Conservation (phyloP, 768 basidiomycete genomes). For the Cyathus striatus region DNA sequence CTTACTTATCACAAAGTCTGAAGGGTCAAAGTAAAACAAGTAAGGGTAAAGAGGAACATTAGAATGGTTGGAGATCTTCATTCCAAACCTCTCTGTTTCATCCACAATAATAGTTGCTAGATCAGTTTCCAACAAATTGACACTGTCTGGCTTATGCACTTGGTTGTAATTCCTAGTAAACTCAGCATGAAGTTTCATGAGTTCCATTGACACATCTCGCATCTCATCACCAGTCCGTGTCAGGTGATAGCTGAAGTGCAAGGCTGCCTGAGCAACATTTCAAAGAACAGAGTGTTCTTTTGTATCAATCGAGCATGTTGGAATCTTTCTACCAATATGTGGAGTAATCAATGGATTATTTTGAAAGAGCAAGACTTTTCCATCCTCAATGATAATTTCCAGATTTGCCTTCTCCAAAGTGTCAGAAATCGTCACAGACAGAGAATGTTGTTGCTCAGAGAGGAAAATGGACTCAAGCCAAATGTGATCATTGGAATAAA, state of each 20-base stretch:
- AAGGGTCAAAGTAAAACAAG: constrained; percentile 37
- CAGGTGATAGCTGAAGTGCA: constrained; percentile 25
- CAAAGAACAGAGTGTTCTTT: constrained; percentile 10
- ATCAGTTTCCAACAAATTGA: constrained; percentile 21
- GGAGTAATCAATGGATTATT: constrained; percentile 13
- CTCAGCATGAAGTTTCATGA: constrained; percentile 16
- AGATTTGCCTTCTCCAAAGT: constrained; percentile 11
- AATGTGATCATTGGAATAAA: constrained; percentile 17
- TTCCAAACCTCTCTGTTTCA: constrained; percentile 21
- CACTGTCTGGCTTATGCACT: constrained; percentile 12
- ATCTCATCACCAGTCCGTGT: constrained; percentile 12
- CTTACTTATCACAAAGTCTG: constrained; percentile 29
- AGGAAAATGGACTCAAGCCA: constrained; percentile 20
- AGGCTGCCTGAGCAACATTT: constrained; percentile 9
- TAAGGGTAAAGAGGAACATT: constrained; percentile 27
- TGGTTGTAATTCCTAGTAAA: constrained; percentile 12
- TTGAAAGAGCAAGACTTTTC: constrained; percentile 14
- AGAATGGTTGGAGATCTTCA: constrained; percentile 28
- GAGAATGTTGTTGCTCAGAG: constrained; percentile 1
- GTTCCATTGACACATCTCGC: constrained; percentile 22
- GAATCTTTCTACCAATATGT: constrained; percentile 13
- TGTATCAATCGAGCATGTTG: constrained; percentile 9
- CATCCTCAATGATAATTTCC: constrained; percentile 11
- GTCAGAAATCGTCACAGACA: constrained; percentile 13
- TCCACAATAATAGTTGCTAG: constrained; percentile 20